These are phyloP conservation scores for Salix suchowensis DNA, from an alignment of 345 rosid species.

Conservation along the genomic window DNA sequence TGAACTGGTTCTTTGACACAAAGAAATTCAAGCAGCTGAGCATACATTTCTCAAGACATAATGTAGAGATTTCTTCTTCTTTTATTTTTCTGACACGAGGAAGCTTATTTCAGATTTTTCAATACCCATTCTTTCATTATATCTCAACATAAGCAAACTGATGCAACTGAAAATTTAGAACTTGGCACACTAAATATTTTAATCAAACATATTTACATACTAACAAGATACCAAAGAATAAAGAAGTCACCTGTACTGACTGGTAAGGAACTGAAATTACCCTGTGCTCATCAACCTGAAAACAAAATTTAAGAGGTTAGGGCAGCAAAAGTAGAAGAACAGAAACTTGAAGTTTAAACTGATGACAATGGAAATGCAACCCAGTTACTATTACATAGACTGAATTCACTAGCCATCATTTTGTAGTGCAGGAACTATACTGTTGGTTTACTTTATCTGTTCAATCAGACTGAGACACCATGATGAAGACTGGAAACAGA, in stretches of 20 bases:
- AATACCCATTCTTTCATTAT: neutral
- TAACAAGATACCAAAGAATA: neutral
- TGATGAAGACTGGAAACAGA: neutral
- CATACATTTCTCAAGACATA: neutral
- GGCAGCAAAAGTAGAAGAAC: slow-evolving; percentile 16
- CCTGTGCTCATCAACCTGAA: slow-evolving; percentile 82
- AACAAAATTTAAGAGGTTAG: slow-evolving; percentile 24
- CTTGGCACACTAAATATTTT: neutral
- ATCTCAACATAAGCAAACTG: neutral
- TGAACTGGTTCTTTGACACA: no score
- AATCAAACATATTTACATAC: neutral
- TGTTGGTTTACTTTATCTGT: neutral
- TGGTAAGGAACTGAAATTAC: slow-evolving; percentile 63
- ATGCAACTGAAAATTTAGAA: neutral
- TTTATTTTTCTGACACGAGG: neutral
- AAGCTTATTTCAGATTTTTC: neutral
- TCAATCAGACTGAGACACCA: slow-evolving; percentile 2
- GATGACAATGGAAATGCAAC: neutral
- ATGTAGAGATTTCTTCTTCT: neutral
- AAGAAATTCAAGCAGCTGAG: neutral
- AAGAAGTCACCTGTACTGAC: slow-evolving; percentile 62
- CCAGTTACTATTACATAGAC: neutral
- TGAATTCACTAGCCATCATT: neutral
- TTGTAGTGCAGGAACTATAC: neutral
- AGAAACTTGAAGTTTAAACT: slow-evolving; percentile 4